These are phyloP conservation scores for Sechiopsis laciniata DNA, from an alignment of 306 rosid species.

Conservation along the genomic window DNA sequence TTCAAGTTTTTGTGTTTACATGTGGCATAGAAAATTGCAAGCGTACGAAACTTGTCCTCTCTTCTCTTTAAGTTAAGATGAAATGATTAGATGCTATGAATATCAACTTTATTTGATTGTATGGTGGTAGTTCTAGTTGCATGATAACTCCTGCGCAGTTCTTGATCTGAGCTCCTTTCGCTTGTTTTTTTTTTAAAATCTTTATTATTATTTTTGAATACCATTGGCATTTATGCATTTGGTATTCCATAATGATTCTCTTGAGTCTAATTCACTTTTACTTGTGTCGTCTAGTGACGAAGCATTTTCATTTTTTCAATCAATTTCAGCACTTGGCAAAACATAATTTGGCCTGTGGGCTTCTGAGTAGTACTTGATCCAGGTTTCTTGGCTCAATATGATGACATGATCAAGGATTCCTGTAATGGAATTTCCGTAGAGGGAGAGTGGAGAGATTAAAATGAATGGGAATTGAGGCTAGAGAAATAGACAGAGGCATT, in stretches of 20 bases:
- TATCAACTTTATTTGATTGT: not conserved
- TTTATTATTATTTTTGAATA: not conserved
- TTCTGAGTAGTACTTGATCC: no score
- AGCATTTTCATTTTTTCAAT: not conserved
- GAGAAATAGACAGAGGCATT: no score
- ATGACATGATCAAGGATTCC: no score
- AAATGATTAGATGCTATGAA: not conserved
- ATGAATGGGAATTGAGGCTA: no score
- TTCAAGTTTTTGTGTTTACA: conserved; percentile 2
- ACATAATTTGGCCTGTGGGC: no score
- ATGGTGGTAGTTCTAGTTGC: conserved; percentile 4
- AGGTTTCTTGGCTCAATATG: no score
- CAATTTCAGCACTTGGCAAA: no score
- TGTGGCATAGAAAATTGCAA: not conserved
- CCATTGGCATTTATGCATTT: not conserved
- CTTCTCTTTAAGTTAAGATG: not conserved
- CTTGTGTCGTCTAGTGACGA: not conserved
- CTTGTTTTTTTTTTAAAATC: not conserved
- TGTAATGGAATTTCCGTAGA: no score
- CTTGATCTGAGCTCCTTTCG: not conserved
- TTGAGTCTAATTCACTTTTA: not conserved
- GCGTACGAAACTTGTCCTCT: not conserved
- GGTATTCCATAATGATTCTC: not conserved
- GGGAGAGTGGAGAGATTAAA: no score
- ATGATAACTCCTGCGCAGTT: not conserved